Evolutionary conservation across 2,329 filamentous ascomycete species (phyloP), one percentile per base, ranked within the genome.

Genomic region (Phaeomoniella chlamydospora): DNA sequence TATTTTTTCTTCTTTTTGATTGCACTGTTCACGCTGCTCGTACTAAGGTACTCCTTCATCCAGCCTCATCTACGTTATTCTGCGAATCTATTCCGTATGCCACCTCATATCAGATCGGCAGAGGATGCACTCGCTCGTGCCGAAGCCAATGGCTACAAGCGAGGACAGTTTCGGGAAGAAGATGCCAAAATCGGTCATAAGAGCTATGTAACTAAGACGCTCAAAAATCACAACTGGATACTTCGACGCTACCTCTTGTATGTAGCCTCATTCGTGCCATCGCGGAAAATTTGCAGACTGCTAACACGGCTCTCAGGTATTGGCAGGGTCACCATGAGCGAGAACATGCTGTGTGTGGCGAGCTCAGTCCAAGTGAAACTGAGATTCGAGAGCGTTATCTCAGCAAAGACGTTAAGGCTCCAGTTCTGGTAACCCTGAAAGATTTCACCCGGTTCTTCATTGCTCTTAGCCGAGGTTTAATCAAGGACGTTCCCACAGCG

Each of bases 371-470:
- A 9, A 38, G 31, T 19, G 31, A 38, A 33, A 32, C 31, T 15
- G 18, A 19, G 9, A 18, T 29, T 19, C 36, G 30, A 31, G 36
- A 34, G 10, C 30, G 30, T 15, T 32, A 32, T 14, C 30, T 32
- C 5, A 33, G 33, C 4, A n/a, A 33, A 19, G 30, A 31, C 10
- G 29, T 39, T 14, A 5, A 33, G 4, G 35, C 42, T 18, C 36
- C 34, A 32, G 36, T 37, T 22, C 18, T 44, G 11, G 42, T 26
- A 13, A 44, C 42, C 6, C 31, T 43, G 10, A 44, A 44, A 39
- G 42, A 41, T 34, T 44, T 44, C 37, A 15, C 39, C 4, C 41
- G 42, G 11, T 44, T 41, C 34, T 43, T 43, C 31, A 26, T 26
- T 26, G 29, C 34, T 3, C 38, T 36, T n/a, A 41, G 38, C 34